Evolutionary conservation across 2,329 filamentous ascomycete species (phyloP), one percentile per base, ranked within the genome.

Genomic region (Colletotrichum tabaci): DNA sequence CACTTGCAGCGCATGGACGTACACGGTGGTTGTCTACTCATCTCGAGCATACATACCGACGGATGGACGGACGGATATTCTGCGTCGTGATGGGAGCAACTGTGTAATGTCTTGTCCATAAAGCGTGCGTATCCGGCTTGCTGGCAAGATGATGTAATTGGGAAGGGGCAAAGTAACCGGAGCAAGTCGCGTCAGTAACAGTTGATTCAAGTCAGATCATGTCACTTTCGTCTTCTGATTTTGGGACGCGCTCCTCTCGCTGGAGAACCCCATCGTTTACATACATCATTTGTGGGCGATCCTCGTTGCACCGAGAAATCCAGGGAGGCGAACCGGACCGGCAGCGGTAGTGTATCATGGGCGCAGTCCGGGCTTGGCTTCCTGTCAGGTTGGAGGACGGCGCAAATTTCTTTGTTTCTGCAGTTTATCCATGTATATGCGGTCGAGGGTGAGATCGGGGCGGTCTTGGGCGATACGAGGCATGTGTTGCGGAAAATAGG

Each of bases 381-480:
- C 52, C 57, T 60, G 21, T 47, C 52, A 58, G 52, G 55, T 46
- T 12, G n/a, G 26, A 40, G 26, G 57, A 26, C 56, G 56, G 35
- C 53, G 63, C 30, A 26, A 42, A 57, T 61, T 15, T 26, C 26
- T 55, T 47, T 60, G 40, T 58, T 40, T 60, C 30, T 21, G 26
- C 52, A 68, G 26, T 21, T 18, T 40, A 63, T 67, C 47, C 18
- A 30, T 35, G 30, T 49, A 3, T 40, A 26, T 38, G 49, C n/a
- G 58, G 26, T 9, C 10, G 18, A 38, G 21, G 18, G 38, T 40
- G 30, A 40, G 53, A 23, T 47, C 44, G 35, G 44, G 44, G 53
- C 30, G 38, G 61, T 10, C 35, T 53, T 44, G 21, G 49, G 38
- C 69, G 58, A 68, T 71, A 68, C 69, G 68, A 71, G 64, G 69